These are phyloP conservation scores for Austroboletus niveus DNA, from an alignment of 1,284 basidiomycete genomes.

Conservation along the genomic window DNA sequence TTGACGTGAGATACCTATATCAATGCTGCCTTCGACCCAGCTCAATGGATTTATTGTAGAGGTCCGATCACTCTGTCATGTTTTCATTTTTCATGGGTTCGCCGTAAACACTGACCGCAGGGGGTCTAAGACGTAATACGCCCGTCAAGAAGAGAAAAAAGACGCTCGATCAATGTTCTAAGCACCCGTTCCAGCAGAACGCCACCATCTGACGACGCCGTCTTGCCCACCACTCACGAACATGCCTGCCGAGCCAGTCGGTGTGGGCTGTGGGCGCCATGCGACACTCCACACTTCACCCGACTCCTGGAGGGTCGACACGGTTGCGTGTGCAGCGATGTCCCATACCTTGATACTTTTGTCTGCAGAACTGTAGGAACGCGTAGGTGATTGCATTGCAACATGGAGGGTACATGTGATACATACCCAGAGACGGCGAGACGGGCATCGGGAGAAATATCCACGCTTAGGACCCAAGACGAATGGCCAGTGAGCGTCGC, in stretches of 20 bases:
- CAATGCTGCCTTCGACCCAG: too few relatives aligned
- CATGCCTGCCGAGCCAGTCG: slow-evolving; percentile 54
- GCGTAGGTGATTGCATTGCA: not conserved
- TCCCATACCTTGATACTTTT: slow-evolving; percentile 89
- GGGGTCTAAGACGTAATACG: too few relatives aligned
- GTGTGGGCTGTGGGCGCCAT: slow-evolving; percentile 69
- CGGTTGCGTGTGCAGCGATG: slow-evolving; percentile 70
- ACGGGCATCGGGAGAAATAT: slow-evolving; percentile 76
- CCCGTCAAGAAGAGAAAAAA: not conserved
- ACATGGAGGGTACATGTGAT: not conserved
- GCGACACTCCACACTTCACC: slow-evolving; percentile 85
- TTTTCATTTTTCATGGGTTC: too few relatives aligned
- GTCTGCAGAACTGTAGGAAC: slow-evolving; percentile 66
- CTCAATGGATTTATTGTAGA: too few relatives aligned
- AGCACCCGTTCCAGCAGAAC: slow-evolving; percentile 54
- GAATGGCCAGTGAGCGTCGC: slow-evolving; percentile 81
- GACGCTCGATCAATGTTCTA: slow-evolving; percentile 1
- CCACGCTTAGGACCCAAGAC: slow-evolving; percentile 81
- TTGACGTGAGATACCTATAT: too few relatives aligned
- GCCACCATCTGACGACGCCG: slow-evolving; percentile 74
- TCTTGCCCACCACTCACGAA: slow-evolving; percentile 85
- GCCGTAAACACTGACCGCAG: too few relatives aligned
- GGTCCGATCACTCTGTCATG: too few relatives aligned
- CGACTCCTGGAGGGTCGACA: slow-evolving; percentile 74
- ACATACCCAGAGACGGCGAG: slow-evolving; percentile 77